Evolutionary conservation across 1,284 basidiomycete genomes (phyloP).

Genomic region (Rhizoctonia solani): DNA sequence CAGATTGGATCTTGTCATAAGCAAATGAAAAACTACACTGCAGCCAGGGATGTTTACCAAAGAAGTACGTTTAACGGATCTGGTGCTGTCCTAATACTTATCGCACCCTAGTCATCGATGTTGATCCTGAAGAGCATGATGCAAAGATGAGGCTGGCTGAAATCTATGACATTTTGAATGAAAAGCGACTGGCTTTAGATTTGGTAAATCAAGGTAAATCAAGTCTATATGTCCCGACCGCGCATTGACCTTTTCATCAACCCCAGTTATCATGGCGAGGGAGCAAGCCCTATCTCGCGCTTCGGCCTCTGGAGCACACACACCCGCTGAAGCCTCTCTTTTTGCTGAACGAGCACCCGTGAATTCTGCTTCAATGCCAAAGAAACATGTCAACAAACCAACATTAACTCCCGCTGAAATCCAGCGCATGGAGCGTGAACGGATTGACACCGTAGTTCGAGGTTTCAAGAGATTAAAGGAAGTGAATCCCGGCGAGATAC

Average conservation of each 20-base stretch:
- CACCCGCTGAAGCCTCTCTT: slow-evolving; percentile 7
- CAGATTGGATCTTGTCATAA: slow-evolving; percentile 77
- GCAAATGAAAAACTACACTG: slow-evolving; percentile 69
- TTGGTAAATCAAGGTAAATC: slow-evolving; percentile 84
- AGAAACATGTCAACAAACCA: not conserved
- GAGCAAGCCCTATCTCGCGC: not conserved
- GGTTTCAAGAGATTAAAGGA: slow-evolving; percentile 48
- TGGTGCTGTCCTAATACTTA: not conserved
- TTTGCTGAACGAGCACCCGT: slow-evolving; percentile 4
- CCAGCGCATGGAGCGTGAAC: slow-evolving; percentile 39
- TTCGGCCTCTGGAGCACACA: not conserved
- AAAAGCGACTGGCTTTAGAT: slow-evolving; percentile 80
- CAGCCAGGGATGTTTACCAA: slow-evolving; percentile 82
- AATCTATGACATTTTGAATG: slow-evolving; percentile 80
- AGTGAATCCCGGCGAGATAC: slow-evolving; percentile 45
- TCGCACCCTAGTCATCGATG: slow-evolving; percentile 62
- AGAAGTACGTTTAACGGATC: slow-evolving; percentile 62
- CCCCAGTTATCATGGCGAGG: slow-evolving; percentile 22
- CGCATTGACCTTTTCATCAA: not conserved
- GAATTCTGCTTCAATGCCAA: not conserved
- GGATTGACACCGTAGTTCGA: slow-evolving; percentile 44
- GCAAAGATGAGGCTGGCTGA: slow-evolving; percentile 88
- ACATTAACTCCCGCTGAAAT: slow-evolving; percentile 30
- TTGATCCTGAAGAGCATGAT: slow-evolving; percentile 75
- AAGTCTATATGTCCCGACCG: not conserved